phyloP scores from a whole-genome alignment of 2,329 filamentous ascomycete species.

The Fusarium nygamai region DNA sequence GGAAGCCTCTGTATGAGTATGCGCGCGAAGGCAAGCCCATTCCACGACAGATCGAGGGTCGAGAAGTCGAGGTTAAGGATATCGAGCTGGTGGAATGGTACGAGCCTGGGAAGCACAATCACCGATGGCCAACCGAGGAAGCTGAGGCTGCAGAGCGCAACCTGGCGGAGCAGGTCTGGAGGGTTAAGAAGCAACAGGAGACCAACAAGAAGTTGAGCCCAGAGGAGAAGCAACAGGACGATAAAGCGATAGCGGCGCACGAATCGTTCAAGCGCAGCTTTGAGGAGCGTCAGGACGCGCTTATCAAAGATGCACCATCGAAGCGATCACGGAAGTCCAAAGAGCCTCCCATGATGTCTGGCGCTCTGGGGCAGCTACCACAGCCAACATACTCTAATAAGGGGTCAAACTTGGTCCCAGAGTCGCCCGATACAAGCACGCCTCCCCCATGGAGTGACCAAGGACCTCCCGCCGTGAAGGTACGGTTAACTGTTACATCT shows the following conservation, averaged over 20 bases:
- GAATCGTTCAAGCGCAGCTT: conserved; percentile 68
- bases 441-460: conserved; percentile 68
- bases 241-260: conserved; percentile 64
- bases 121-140: conserved; percentile 82
- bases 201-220: conserved; percentile 59
- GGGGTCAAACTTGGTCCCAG: conserved; percentile 65
- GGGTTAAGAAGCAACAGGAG: conserved; percentile 67
- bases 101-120: conserved; percentile 82
- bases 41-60: conserved; percentile 82
- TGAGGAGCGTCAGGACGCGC: conserved; percentile 65
- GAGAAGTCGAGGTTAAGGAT: conserved; percentile 80
- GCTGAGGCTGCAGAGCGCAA: conserved; percentile 78
- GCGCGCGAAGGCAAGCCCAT: conserved; percentile 88
- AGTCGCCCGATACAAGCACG: conserved; percentile 56
- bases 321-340: conserved; percentile 46
- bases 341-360: conserved; percentile 64
- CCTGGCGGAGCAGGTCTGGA: conserved; percentile 77
- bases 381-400: conserved; percentile 51
- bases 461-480: conserved; percentile 78
- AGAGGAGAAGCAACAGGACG: conserved; percentile 65
- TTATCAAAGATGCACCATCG: conserved; percentile 62
- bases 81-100: conserved; percentile 87
- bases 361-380: conserved; percentile 64
- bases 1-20: conserved; percentile 96
- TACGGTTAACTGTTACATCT: conserved; percentile 92